Evolutionary conservation across 1,139 yeast species (phyloP).

Genomic region (Geotrichum restrictum): DNA sequence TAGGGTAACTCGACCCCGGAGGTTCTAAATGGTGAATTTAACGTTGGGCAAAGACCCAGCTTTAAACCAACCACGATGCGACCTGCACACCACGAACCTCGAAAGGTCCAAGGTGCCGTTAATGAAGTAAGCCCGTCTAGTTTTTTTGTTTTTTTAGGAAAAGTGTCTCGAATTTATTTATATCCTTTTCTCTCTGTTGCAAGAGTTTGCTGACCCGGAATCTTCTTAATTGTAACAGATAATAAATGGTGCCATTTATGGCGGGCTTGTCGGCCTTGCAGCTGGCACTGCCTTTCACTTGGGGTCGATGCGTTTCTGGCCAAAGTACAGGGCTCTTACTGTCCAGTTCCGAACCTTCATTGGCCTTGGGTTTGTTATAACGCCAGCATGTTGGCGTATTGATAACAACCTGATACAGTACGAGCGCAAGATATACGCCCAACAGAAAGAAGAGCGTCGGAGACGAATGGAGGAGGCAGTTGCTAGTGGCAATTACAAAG

Average conservation of each 20-base stretch:
- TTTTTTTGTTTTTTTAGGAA: too few relatives aligned
- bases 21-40: too few relatives aligned
- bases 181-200: not conserved
- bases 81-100: conserved; percentile 36
- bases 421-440: conserved; percentile 29
- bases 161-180: too few relatives aligned
- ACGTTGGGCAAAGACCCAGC: too few relatives aligned
- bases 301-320: conserved; percentile 26
- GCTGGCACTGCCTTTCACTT: conserved; percentile 29
- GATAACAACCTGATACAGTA: conserved; percentile 30
- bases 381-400: conserved; percentile 32
- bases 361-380: conserved; percentile 31
- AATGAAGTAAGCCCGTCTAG: conserved; percentile 32
- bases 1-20: too few relatives aligned
- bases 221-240: too few relatives aligned
- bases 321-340: conserved; percentile 30
- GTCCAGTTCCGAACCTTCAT: conserved; percentile 33
- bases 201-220: too few relatives aligned
- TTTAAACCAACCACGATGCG: conserved; percentile 23
- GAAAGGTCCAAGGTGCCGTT: conserved; percentile 33
- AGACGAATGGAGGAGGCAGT: conserved; percentile 30
- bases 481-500: conserved; percentile 31
- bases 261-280: conserved; percentile 30
- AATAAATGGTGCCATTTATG: conserved; percentile 29
- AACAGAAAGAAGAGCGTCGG: conserved; percentile 25